Evolutionary conservation across 225 moss, liverwort and hornwort species (phyloP).

Genomic region (Pseudoscleropodium purum): DNA sequence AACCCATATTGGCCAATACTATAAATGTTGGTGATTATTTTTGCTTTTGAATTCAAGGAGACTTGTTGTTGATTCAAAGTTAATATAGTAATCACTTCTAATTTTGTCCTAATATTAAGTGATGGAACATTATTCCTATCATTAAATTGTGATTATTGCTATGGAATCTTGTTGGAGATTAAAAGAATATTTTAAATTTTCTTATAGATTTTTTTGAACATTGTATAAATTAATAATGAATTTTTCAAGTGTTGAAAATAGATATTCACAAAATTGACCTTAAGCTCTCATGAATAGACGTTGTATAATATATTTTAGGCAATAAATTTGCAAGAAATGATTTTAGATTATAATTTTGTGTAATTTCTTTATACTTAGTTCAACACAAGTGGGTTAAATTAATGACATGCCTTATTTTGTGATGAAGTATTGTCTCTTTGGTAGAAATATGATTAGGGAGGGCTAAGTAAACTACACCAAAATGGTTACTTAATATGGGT

Average conservation of each 20-base stretch:
- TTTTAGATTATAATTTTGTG: neutral
- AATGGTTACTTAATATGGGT: neutral
- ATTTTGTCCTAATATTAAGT: rapidly evolving
- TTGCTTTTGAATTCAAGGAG: neutral
- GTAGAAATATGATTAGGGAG: neutral
- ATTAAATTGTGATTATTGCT: neutral
- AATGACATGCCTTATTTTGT: neutral
- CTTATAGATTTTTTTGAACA: neutral
- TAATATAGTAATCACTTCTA: neutral
- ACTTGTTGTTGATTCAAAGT: neutral
- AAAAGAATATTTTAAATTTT: neutral
- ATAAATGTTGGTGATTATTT: neutral
- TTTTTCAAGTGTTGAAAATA: neutral
- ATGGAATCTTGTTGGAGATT: neutral
- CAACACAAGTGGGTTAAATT: rapidly evolving
- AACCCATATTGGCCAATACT: neutral
- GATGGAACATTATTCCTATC: neutral
- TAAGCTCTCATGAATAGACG: neutral
- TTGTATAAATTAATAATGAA: neutral
- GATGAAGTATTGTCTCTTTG: neutral
- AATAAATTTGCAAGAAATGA: rapidly evolving
- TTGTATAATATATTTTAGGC: neutral
- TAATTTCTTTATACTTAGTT: rapidly evolving
- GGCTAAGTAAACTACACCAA: rapidly evolving
- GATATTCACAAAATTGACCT: neutral